Conservation (phyloP, 768 basidiomycete genomes). For the Leccinum arenicola region DNA sequence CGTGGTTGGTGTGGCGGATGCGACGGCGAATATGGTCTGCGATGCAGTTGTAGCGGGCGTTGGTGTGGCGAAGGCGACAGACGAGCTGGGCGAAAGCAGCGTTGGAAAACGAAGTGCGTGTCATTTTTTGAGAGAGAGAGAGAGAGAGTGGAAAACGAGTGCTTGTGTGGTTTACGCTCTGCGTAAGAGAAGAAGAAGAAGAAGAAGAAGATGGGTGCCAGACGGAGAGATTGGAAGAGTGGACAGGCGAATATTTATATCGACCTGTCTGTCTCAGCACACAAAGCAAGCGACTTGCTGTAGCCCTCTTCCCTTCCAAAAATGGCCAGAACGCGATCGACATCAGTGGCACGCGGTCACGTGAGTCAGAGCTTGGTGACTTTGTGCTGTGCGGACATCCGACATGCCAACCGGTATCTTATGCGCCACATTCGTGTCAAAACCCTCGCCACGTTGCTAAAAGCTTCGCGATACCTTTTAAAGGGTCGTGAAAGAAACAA, state of each 20-base stretch:
- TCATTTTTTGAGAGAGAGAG: constrained; percentile 10
- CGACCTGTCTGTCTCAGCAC: constrained; percentile 18
- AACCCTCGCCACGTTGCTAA: background rate
- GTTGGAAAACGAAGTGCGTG: constrained; percentile 29
- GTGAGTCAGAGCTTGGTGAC: background rate
- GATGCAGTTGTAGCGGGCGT: constrained; percentile 39
- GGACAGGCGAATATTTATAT: constrained; percentile 16
- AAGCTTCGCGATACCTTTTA: background rate
- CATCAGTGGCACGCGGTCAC: background rate
- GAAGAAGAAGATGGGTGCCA: constrained; percentile 6
- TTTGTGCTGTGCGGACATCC: background rate
- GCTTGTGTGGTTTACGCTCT: constrained; percentile 18
- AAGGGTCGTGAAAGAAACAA: background rate
- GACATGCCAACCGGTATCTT: too few species aligned
- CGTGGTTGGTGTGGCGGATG: constrained; percentile 41
- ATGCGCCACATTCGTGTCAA: background rate
- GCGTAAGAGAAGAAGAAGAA: background rate
- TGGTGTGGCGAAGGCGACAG: constrained; percentile 42
- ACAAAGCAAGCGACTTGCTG: constrained; percentile 13
- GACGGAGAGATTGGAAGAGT: background rate
- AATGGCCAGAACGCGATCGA: constrained; percentile 10
- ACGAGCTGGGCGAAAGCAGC: constrained; percentile 37
- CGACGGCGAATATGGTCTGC: constrained; percentile 39
- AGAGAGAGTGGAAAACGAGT: background rate
- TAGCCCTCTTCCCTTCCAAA: background rate